Evolutionary conservation across 1,284 basidiomycete genomes (phyloP), one percentile per base, ranked within the genome.

Genomic region (Puccinia coronata): DNA sequence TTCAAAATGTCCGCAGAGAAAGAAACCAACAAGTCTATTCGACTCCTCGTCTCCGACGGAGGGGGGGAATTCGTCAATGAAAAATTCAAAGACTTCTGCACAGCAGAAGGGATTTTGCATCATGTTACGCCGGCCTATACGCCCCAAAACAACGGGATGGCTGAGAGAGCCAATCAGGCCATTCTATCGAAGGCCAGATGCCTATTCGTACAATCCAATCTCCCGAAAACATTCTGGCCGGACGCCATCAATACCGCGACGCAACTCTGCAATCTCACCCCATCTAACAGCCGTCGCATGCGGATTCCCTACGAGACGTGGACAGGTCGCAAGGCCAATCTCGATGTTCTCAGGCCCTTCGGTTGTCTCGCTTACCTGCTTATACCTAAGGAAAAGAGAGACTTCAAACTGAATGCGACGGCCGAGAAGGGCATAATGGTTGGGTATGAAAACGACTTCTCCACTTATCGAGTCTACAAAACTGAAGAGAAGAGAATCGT

Each of bases 401-500:
- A 3, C 25, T 61, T 61, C 59, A 61, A 61, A 31, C 59, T 61
- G 4, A 16, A 28, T 61, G 8, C 25, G 4, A 61, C 25, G 8
- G 25, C 59, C 5, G 34, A 61, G 16, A 34, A 14, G 6, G 59
- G 28, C 59, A 25, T 61, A 5, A 16, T 61, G 14, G 14, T 61
- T 31, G 25, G 59, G 12, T 61, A 61, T 61, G 59, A 61, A 61
- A 61, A 61, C 34, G 25, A 61, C 59, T 61, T 61, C 59, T 61
- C 25, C 5, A 28, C 28, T 3, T 61, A 61, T 36, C 12, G 34
- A 20, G 11, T 61, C 14, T 61, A 61, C 34, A 61, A 61, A 31
- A 6, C 25, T 5, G 34, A 61, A 28, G 25, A 31, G 14, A 25
- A 20, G 6, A 11, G 12, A 20, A 20, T 36, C 8, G 25, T 31